These are phyloP conservation scores for Lupinus albus DNA, from an alignment of 306 rosid species.

Conservation along the genomic window DNA sequence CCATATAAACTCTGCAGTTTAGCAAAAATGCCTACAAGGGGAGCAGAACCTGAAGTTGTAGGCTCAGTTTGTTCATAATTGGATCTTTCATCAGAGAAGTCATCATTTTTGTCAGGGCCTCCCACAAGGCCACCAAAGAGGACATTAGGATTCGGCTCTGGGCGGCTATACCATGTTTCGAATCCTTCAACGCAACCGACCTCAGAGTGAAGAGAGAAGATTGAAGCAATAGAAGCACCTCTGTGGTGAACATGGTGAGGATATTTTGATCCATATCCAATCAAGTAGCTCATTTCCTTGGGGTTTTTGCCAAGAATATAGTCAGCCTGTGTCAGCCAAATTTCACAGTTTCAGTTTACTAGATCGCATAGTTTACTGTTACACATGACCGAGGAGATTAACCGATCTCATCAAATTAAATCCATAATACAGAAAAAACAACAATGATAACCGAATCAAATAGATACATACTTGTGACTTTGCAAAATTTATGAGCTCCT, in stretches of 20 bases:
- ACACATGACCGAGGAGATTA: neutral
- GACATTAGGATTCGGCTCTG: conserved; percentile 66
- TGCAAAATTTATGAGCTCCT: conserved; percentile 67
- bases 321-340: conserved; percentile 54
- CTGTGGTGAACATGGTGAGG: conserved; percentile 82
- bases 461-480: conserved; percentile 54
- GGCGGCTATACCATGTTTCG: conserved; percentile 68
- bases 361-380: neutral
- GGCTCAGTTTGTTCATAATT: conserved; percentile 89
- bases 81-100: conserved; percentile 68
- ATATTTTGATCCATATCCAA: conserved; percentile 74
- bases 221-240: conserved; percentile 75
- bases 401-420: too few species aligned
- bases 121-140: conserved; percentile 79
- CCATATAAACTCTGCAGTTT: conserved; percentile 69
- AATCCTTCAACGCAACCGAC: conserved; percentile 81
- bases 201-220: conserved; percentile 40
- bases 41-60: conserved; percentile 70
- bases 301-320: conserved; percentile 91
- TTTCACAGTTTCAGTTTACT: conserved; percentile 2
- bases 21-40: conserved; percentile 77
- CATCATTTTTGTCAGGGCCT: conserved; percentile 73
- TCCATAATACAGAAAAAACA: too few species aligned
- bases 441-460: too few species aligned
- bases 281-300: conserved; percentile 67